A percentile compares a stretch with the other conserved stretches of the same genome.
These are phyloP conservation scores for Pleurotus ostreatus DNA, from an alignment of 768 basidiomycete species.

Conservation along the genomic window DNA sequence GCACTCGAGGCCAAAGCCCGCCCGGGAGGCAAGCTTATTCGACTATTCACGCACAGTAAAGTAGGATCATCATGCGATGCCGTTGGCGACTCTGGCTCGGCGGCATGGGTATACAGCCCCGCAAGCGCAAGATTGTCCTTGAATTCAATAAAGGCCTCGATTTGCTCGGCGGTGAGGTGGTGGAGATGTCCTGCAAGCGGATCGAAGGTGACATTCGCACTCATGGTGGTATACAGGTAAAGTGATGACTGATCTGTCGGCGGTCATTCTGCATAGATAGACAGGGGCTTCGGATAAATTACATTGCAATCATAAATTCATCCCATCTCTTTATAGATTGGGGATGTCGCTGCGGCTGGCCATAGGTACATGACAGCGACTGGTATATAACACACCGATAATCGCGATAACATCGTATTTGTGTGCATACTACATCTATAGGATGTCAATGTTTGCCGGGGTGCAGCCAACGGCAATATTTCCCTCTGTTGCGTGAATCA, in stretches of 20 bases:
- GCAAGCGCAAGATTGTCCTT: constrained; percentile 45
- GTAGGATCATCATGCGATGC: constrained; percentile 66
- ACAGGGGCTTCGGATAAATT: too few species aligned
- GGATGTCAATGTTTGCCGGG: not conserved
- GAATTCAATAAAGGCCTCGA: constrained; percentile 47
- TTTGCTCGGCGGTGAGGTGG: constrained; percentile 47
- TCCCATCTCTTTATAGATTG: too few species aligned
- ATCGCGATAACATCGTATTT: too few species aligned
- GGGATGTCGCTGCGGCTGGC: too few species aligned
- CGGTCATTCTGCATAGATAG: too few species aligned
- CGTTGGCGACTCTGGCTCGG: constrained; percentile 15
- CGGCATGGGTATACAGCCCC: constrained; percentile 44
- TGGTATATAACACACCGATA: too few species aligned
- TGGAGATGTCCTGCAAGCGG: constrained; percentile 46
- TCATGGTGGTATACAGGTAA: too few species aligned
- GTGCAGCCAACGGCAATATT: not conserved
- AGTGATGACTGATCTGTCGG: too few species aligned
- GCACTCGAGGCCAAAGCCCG: too few species aligned
- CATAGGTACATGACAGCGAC: too few species aligned
- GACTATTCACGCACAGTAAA: constrained; percentile 43
- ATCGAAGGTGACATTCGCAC: constrained; percentile 2
- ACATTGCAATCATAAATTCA: too few species aligned
- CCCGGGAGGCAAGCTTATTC: not conserved
- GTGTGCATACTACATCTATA: not conserved
- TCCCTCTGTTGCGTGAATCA: not conserved